Evolutionary conservation across 1,139 yeast species (phyloP).

Genomic region (Nakaseomyces delphensis): DNA sequence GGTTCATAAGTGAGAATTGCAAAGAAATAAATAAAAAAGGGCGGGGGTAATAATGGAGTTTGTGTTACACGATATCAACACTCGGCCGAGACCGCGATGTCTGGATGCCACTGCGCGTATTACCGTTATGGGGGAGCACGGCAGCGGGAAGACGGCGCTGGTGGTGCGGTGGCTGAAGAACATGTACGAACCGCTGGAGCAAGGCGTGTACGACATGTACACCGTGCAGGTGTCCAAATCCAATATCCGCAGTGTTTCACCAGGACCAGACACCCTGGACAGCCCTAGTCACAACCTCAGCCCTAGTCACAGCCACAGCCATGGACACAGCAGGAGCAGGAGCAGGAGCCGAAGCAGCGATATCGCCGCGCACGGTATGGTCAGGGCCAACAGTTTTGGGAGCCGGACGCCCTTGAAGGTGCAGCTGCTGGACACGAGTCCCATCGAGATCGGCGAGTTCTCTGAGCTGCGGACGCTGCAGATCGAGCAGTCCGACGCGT

Average conservation of each 20-base stretch:
- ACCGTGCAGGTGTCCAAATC: constrained; percentile 13
- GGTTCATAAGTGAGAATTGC: not conserved
- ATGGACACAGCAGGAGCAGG: no score
- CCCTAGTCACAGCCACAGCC: no score
- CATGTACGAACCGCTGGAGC: constrained; percentile 12
- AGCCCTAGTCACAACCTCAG: no score
- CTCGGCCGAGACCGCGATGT: constrained; percentile 15
- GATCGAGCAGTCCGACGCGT: constrained; percentile 26
- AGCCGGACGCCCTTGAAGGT: constrained; percentile 14
- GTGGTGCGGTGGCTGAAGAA: constrained; percentile 21
- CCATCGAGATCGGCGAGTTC: constrained; percentile 20
- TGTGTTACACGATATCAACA: constrained; percentile 10
- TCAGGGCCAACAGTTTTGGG: not conserved
- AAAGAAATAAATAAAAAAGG: not conserved
- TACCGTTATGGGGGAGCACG: constrained; percentile 23
- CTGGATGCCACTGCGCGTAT: constrained; percentile 19
- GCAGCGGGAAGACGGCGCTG: constrained; percentile 25
- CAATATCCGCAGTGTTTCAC: constrained; percentile 8
- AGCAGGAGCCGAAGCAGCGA: no score
- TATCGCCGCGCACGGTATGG: not conserved
- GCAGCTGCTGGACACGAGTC: constrained; percentile 21
- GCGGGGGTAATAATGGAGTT: not conserved
- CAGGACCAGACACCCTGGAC: no score
- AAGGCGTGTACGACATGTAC: constrained; percentile 19
- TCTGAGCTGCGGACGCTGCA: constrained; percentile 21